Base-by-base conservation (phyloP, 306 rosid genomes). In the Senna siamea region DNA sequence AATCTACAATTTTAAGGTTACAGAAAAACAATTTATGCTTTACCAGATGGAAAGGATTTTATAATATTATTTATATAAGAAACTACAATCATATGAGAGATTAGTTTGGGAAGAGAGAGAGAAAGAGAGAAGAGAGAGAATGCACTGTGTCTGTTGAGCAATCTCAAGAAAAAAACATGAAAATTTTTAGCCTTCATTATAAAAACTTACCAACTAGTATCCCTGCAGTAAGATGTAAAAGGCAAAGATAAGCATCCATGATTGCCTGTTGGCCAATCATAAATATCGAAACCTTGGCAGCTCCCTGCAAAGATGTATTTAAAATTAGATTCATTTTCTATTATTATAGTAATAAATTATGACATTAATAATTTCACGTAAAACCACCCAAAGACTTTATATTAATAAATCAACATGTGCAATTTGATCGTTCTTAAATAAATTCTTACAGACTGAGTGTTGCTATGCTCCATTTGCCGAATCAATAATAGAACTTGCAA, bases 381-480 rank as follows among this genome's bases (percentile, higher is more conserved):
- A 19, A 54, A 54, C 62, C 67, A 55, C 53, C 28, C 59, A 74
- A 62, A 82, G 34, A 18, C 14, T n/a, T n/a, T 67, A 55, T 57
- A 38, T 76, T 47, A 51, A 20, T 40, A 62, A 72, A 79, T 47
- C 66, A 58, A 15, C 8, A 20, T 6, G 43, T 68, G 61, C 13
- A 72, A 62, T 73, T 44, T 26, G 11, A 71, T 66, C 56, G 64
- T 30, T 61, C 26, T 61, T 22, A 75, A 43, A 79, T 51, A 67
- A 74, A 30, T 72, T 58, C 93, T 85, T 92, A 94, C 98, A 22
- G 97, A 94, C 72, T 92, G 99, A 72, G 99, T 94, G 85, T 89
- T 94, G 86, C 99, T 85, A 82, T 94, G 99, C 84, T 92, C 99
- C 99, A 94, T 94, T 84, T 94, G 97, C 78, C 99, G 92, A 84